These are phyloP conservation scores for Coemansia sp. DNA, from an alignment of 192 early-diverging fungal genomes.

Conservation along the genomic window DNA sequence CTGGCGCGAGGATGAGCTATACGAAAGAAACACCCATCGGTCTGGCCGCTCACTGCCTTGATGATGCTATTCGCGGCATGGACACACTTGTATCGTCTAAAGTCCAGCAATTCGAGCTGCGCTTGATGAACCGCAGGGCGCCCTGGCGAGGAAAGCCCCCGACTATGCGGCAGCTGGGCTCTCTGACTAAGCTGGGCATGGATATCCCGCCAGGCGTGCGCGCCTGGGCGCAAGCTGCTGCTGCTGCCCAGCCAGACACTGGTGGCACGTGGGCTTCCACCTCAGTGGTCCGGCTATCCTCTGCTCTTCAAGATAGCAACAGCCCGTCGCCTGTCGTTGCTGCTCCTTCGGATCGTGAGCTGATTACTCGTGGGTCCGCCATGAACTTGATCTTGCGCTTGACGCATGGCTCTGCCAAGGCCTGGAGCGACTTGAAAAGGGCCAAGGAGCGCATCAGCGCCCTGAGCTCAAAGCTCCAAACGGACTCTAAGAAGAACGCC, in stretches of 20 bases:
- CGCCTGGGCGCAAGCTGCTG: neutral
- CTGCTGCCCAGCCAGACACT: neutral
- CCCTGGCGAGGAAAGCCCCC: constrained; percentile 61
- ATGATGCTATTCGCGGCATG: constrained; percentile 61
- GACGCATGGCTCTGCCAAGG: constrained; percentile 57
- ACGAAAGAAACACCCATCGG: neutral
- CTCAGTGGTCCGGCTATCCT: neutral
- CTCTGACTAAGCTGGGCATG: constrained; percentile 53
- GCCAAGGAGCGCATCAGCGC: constrained; percentile 3
- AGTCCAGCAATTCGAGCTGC: constrained; percentile 4
- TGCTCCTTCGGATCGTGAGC: neutral
- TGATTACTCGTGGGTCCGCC: constrained; percentile 68
- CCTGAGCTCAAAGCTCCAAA: neutral
- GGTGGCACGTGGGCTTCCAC: neutral
- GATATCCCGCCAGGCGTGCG: constrained; percentile 7
- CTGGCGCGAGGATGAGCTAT: neutral
- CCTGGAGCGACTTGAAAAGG: constrained; percentile 39
- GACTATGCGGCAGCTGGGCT: constrained; percentile 54
- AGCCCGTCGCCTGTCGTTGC: neutral
- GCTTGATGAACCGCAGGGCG: constrained; percentile 52
- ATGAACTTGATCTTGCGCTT: constrained; percentile 68
- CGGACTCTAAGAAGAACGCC: neutral
- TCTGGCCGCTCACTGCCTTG: constrained; percentile 53
- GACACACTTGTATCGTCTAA: constrained; percentile 62
- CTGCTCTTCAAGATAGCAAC: neutral